Conservation (phyloP, 2,329 filamentous ascomycete genomes). For the Nemania abortiva region DNA sequence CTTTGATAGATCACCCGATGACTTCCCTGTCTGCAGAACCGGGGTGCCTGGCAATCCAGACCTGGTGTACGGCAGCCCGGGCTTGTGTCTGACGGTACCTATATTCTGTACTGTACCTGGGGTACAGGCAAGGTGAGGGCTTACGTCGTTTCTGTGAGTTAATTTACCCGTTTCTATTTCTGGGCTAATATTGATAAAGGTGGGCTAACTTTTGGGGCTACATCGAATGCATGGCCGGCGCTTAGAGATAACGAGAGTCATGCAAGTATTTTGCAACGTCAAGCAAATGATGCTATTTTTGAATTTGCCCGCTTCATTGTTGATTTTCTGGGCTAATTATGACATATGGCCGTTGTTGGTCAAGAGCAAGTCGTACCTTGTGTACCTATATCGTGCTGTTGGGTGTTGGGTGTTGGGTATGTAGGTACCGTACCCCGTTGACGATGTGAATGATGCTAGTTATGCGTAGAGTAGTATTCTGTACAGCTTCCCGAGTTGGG, state of each 20-base stretch:
- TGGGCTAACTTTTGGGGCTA: conserved; percentile 43
- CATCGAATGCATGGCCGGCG: conserved; percentile 44
- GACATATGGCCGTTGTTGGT: conserved; percentile 12
- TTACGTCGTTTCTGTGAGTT: conserved; percentile 11
- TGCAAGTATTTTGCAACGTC: conserved; percentile 41
- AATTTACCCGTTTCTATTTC: conserved; percentile 43
- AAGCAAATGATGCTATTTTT: conserved; percentile 50
- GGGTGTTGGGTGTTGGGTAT: not conserved
- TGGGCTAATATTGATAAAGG: conserved; percentile 43
- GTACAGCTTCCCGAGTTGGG: conserved; percentile 18
- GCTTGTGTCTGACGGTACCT: not conserved
- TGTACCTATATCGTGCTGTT: not conserved
- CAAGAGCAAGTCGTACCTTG: not conserved
- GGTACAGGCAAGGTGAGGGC: not conserved
- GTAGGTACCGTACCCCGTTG: conserved; percentile 8
- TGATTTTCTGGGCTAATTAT: conserved; percentile 45
- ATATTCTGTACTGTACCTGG: not conserved
- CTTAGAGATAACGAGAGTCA: conserved; percentile 43
- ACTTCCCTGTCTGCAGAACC: conserved; percentile 15
- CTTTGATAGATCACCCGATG: conserved; percentile 38
- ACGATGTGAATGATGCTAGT: conserved; percentile 13
- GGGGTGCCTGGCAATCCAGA: conserved; percentile 11
- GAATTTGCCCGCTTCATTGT: conserved; percentile 46
- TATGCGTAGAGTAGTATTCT: conserved; percentile 10
- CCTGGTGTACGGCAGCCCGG: not conserved